Conservation (phyloP, 2,329 filamentous ascomycete species). For the Ceratocystis cubensis region DNA sequence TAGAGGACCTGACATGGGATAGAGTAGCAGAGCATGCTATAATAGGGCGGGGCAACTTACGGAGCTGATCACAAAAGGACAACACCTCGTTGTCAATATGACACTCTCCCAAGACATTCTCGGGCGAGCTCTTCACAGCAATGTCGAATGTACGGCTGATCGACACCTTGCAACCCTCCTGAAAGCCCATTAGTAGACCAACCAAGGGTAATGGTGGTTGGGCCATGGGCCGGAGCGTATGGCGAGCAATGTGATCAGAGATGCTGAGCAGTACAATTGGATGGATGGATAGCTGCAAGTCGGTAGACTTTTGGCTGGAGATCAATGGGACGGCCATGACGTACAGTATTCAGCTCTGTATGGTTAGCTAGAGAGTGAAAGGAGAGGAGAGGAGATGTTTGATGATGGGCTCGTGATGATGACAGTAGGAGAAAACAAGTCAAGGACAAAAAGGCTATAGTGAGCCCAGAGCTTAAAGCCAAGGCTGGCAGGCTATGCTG, state of each 20-base stretch:
- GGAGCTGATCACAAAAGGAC: slow-evolving; percentile 7
- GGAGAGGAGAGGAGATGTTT: not conserved
- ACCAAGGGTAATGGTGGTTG: slow-evolving; percentile 63
- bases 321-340: slow-evolving; percentile 31
- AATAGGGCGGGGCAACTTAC: not conserved
- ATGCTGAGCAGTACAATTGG: slow-evolving; percentile 92
- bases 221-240: slow-evolving; percentile 50
- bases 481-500: no score
- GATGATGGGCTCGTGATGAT: not conserved
- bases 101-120: slow-evolving; percentile 30
- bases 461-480: not conserved
- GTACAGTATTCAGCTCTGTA: not conserved
- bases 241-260: slow-evolving; percentile 89
- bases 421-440: not conserved
- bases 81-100: slow-evolving; percentile 8
- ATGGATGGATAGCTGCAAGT: slow-evolving; percentile 75
- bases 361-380: not conserved
- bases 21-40: not conserved
- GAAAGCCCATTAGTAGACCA: slow-evolving; percentile 80
- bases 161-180: slow-evolving; percentile 79
- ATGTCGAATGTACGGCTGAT: slow-evolving; percentile 83
- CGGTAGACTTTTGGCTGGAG: slow-evolving; percentile 53
- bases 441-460: not conserved
- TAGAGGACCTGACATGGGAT: not conserved
- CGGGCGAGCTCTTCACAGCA: slow-evolving; percentile 47